phyloP scores from a whole-genome alignment of 768 basidiomycete species.

The Mrakia gelida region DNA sequence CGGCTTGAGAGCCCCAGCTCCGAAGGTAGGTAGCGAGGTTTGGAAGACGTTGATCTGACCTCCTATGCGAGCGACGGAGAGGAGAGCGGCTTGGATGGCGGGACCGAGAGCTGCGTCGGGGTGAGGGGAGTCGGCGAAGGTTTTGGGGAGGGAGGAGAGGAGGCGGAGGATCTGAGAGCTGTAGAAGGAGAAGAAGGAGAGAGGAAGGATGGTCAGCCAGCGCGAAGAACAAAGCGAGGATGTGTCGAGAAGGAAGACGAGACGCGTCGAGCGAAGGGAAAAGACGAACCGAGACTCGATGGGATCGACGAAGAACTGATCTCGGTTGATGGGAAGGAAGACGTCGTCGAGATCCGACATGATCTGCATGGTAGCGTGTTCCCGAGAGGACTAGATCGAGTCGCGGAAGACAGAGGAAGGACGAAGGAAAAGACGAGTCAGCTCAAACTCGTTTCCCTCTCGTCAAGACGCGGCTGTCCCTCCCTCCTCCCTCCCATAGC shows the following conservation, averaged over 20 bases:
- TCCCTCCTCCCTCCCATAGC: not conserved
- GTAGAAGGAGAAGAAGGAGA: not conserved
- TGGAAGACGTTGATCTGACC: constrained; percentile 43
- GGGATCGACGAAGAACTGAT: constrained; percentile 66
- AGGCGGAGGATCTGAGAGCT: constrained; percentile 14
- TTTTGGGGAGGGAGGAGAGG: constrained; percentile 52
- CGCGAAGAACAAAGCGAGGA: too few species aligned
- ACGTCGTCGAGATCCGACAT: constrained; percentile 88
- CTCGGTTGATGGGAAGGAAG: constrained; percentile 63
- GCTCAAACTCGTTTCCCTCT: not conserved
- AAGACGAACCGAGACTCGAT: constrained; percentile 59
- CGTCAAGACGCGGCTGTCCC: not conserved
- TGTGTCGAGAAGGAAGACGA: not conserved
- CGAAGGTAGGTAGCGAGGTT: constrained; percentile 39
- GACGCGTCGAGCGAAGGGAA: not conserved
- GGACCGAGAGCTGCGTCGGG: constrained; percentile 62
- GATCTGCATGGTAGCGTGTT: constrained; percentile 62
- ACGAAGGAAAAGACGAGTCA: not conserved
- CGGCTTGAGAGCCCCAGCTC: constrained; percentile 45
- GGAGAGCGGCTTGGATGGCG: constrained; percentile 64
- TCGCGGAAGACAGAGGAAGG: not conserved
- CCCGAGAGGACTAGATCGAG: not conserved
- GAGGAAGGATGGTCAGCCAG: not conserved
- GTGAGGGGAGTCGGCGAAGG: constrained; percentile 50
- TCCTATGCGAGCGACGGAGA: constrained; percentile 52